Evolutionary conservation across 805 yeast genomes (phyloP).

Genomic region (Komagataella mondaviorum): DNA sequence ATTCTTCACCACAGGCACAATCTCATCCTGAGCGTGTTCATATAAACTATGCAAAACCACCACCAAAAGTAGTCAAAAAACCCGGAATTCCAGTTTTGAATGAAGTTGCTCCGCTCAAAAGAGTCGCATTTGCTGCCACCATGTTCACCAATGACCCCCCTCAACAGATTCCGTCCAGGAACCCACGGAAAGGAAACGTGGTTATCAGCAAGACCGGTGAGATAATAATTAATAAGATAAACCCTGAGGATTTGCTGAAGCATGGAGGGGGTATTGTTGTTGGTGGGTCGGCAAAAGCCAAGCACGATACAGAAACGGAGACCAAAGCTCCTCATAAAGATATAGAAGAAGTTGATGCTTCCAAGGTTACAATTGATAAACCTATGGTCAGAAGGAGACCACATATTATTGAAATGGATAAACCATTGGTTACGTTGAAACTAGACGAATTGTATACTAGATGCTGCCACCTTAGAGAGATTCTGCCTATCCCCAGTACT

Average conservation of each 20-base stretch:
- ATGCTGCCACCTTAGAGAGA: conserved; percentile 87
- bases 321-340: conserved; percentile 3
- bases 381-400: conserved; percentile 36
- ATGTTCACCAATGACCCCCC: conserved; percentile 74
- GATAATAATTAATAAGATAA: conserved; percentile 17
- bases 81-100: conserved; percentile 16
- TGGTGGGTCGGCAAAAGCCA: conserved; percentile 63
- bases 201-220: conserved; percentile 20
- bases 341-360: conserved; percentile 11
- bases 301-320: conserved; percentile 10
- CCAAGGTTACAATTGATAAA: conserved; percentile 44
- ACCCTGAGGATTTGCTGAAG: conserved; percentile 16
- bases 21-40: background rate
- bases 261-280: conserved; percentile 62
- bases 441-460: conserved; percentile 76
- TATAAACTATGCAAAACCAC: conserved; percentile 13
- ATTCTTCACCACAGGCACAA: conserved; percentile 4
- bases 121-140: conserved; percentile 71
- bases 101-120: conserved; percentile 26
- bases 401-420: conserved; percentile 14
- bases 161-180: conserved; percentile 83
- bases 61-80: conserved; percentile 11
- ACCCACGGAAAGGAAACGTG: conserved; percentile 71
- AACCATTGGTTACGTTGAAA: conserved; percentile 22
- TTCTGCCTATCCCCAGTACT: conserved; percentile 84